Base-by-base conservation (phyloP, 352 stramenopile genomes). In the Globisporangium alternatum region DNA sequence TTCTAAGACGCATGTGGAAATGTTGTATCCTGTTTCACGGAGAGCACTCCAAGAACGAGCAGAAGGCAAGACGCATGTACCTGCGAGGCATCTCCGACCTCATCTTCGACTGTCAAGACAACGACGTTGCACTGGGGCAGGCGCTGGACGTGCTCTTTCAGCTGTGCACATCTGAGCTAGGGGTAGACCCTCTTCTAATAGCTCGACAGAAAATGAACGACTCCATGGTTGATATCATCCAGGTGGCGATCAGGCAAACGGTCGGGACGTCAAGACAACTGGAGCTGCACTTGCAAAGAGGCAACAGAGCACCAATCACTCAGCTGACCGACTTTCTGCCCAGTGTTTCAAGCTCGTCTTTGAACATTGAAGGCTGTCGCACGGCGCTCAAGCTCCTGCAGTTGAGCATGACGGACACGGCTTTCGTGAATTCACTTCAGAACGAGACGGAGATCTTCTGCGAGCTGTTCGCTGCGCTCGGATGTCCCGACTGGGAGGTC, bases 381-480 rank as follows among this genome's bases (percentile, higher is more conserved):
- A 33, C 21, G 5, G 35, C 47, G 3, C 56, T 68, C 21, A 17
- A 43, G 21, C 51, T 68, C 6, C 41, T 68, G 25, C 37, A 33
- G 0, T 22, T 64, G 41, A 64, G 56, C 5, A 49, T 64, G 41
- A 9, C 30, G 12, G 22, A 68, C 37, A 12, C 47, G 9, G 13
- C 17, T 10, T 68, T 68, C 41, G 39, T 28, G 3, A 47, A 64
- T 13, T 22, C 47, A 21, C 53, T 64, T 53, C 56, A 64, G 22
- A 47, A 55, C 28, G 63, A 68, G n/a, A 41, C 56, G 3, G 56
- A 52, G 5, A 64, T 68, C 47, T 64, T 68, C 19, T 25, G 57
- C n/a, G 57, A 64, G 28, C 56, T 68, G 19, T 68, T 68, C n/a
- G 63, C 63, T 30, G 49, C 56, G n/a, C 56, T 68, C 12, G 63